Base-by-base conservation (phyloP, 139 green algal genomes). In the Micromonas pusilla region DNA sequence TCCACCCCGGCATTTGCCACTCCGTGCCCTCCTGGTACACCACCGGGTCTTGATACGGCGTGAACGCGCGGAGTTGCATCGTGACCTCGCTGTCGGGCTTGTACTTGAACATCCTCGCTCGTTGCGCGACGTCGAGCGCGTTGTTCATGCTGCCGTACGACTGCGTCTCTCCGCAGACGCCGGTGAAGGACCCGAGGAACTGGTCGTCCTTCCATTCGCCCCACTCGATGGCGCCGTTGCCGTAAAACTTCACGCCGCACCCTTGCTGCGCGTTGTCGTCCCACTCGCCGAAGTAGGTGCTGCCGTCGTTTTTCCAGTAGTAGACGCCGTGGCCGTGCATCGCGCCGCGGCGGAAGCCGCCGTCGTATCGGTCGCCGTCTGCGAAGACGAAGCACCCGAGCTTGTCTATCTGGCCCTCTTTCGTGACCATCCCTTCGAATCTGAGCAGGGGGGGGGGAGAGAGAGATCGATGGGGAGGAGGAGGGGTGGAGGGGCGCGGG, bases 131-230 rank as follows among this genome's bases (percentile, higher is more conserved):
- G 26, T 75, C 25, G 37, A 75, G 30, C 34, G 68, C 68, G 37
- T 2, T 62, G 37, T 53, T 21, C 68, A 75, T 75, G 37, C 34
- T 21, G 20, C 6, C 33, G 36, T 63, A 30, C 1, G 31, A 39
- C 2, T 75, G 21, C 19, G 37, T 36, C 36, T 63, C 23, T 26
- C 37, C 37, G 36, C 68, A 75, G 19, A 30, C 23, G 3, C 68
- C 37, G 37, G 68, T 75, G 68, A 62, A 75, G 25, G 52, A n/a
- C 21, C 68, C 68, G 5, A 75, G 30, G 38, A 62, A 75, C 30
- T 75, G 68, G 38, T 75, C 68, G 33, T 75, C 37, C 30, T 75
- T 75, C 68, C 68, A 75, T 36, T 75, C 68, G 21, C 68, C 68
- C 19, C 30, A 38, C 38, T 75, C 68, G 5, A 36, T 36, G 36